A percentile compares a stretch with the other conserved stretches of the same genome.
phyloP scores from a whole-genome alignment of 129 eudicot species.

The Artemisia tridentata region DNA sequence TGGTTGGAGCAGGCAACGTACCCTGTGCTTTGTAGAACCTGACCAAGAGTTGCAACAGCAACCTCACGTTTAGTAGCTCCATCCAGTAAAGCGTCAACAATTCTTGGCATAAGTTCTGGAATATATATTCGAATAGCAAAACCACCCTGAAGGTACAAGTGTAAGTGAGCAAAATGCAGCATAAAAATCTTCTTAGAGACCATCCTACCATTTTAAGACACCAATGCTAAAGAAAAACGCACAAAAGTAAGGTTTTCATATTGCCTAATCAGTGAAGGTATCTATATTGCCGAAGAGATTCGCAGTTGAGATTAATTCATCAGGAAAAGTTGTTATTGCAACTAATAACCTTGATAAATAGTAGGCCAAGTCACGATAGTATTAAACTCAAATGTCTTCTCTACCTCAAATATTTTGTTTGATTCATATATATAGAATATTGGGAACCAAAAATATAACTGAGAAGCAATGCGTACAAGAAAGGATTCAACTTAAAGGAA shows the following conservation, averaged over 20 bases:
- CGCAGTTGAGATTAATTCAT: conserved; percentile 18
- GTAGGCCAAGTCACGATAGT: neutral
- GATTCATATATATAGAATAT: too few species aligned
- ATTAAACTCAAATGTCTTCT: conserved; percentile 1
- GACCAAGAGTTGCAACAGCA: conserved; percentile 97
- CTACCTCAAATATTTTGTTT: neutral
- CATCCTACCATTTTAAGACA: conserved; percentile 1
- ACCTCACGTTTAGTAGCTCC: conserved; percentile 97
- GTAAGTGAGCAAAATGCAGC: conserved; percentile 3
- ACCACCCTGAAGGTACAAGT: conserved; percentile 69
- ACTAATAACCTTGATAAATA: neutral
- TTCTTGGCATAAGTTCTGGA: conserved; percentile 86
- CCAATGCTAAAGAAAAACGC: conserved; percentile 1
- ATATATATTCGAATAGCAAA: conserved; percentile 92
- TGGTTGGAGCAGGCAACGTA: conserved; percentile 34
- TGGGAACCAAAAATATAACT: neutral
- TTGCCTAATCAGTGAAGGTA: neutral
- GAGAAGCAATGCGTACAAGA: too few species aligned
- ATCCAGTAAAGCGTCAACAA: conserved; percentile 93
- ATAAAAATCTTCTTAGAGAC: neutral
- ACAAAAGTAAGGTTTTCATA: too few species aligned
- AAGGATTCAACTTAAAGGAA: neutral
- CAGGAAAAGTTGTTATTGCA: neutral
- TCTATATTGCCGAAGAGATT: neutral
- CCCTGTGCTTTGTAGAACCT: conserved; percentile 99